Conservation (phyloP, 495 filamentous ascomycete species). For the Clavariopsis aquatica region DNA sequence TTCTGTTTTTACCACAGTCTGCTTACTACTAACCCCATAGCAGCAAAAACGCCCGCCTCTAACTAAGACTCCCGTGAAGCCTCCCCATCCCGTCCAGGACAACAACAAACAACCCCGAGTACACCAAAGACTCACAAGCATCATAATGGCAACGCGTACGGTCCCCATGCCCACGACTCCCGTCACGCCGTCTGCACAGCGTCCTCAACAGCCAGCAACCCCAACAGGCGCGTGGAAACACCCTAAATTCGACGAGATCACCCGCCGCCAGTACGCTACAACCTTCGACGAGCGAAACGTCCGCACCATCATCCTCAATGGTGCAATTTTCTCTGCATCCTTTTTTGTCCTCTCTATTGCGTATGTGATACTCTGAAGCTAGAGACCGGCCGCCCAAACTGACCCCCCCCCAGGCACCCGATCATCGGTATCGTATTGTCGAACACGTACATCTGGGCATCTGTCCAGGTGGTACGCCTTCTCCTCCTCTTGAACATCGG, state of each 20-base stretch:
- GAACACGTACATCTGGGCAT: slow-evolving; percentile 6
- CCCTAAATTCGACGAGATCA: slow-evolving; percentile 39
- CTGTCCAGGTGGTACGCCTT: slow-evolving; percentile 49
- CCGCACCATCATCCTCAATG: slow-evolving; percentile 22
- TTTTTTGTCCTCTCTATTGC: slow-evolving; percentile 9
- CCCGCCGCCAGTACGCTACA: slow-evolving; percentile 33
- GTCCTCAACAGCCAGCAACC: slow-evolving; percentile 10
- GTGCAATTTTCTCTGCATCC: slow-evolving; percentile 16
- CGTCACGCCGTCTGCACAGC: slow-evolving; percentile 30
- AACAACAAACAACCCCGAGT: slow-evolving; percentile 5
- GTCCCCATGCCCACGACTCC: slow-evolving; percentile 27
- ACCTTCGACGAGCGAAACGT: slow-evolving; percentile 38
- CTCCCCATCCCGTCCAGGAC: neutral
- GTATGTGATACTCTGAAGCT: slow-evolving; percentile 32
- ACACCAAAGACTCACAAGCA: neutral
- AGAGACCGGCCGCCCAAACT: neutral
- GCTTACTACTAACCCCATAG: slow-evolving; percentile 22
- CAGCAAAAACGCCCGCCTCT: neutral
- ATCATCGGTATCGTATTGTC: neutral
- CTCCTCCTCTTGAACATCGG: slow-evolving; percentile 67
- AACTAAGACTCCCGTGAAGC: neutral
- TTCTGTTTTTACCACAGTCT: neutral
- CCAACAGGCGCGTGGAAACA: slow-evolving; percentile 36
- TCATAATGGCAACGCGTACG: neutral
- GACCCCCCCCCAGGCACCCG: slow-evolving; percentile 21